Evolutionary conservation across 805 yeast species (phyloP).

Genomic region (Kuraishia molischiana): DNA sequence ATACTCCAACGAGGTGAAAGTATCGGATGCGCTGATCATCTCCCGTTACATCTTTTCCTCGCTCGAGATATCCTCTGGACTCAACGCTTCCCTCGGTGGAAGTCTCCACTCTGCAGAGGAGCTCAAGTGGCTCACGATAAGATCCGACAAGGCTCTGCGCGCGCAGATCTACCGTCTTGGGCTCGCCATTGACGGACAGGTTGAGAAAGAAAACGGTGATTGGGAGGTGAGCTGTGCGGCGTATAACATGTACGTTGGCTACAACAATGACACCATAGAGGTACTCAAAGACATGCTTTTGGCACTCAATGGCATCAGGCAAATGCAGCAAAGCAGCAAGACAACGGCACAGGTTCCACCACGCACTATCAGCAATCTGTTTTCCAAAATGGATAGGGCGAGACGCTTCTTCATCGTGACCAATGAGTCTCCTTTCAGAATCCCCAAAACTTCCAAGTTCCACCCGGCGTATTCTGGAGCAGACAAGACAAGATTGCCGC

Average conservation of each 20-base stretch:
- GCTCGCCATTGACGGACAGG: constrained; percentile 14
- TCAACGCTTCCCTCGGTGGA: constrained; percentile 41
- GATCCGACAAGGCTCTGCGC: constrained; percentile 15
- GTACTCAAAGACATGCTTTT: constrained; percentile 13
- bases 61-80: constrained; percentile 46
- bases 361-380: constrained; percentile 7
- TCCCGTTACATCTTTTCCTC: constrained; percentile 27
- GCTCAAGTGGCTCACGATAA: constrained; percentile 20
- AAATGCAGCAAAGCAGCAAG: constrained; percentile 2
- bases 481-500: constrained; percentile 10
- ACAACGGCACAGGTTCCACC: constrained; percentile 3
- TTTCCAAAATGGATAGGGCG: constrained; percentile 11
- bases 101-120: constrained; percentile 36
- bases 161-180: constrained; percentile 14
- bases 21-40: constrained; percentile 11
- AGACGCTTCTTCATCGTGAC: constrained; percentile 12
- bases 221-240: background rate
- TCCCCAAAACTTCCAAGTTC: constrained; percentile 12
- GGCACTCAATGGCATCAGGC: constrained; percentile 5
- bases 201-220: background rate
- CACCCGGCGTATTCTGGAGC: constrained; percentile 19
- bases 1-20: constrained; percentile 16
- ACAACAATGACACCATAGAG: constrained; percentile 15
- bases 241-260: constrained; percentile 18
- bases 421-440: constrained; percentile 13